Base-by-base conservation (phyloP, 2,329 filamentous ascomycete genomes). In the Trichoderma polysporum region DNA sequence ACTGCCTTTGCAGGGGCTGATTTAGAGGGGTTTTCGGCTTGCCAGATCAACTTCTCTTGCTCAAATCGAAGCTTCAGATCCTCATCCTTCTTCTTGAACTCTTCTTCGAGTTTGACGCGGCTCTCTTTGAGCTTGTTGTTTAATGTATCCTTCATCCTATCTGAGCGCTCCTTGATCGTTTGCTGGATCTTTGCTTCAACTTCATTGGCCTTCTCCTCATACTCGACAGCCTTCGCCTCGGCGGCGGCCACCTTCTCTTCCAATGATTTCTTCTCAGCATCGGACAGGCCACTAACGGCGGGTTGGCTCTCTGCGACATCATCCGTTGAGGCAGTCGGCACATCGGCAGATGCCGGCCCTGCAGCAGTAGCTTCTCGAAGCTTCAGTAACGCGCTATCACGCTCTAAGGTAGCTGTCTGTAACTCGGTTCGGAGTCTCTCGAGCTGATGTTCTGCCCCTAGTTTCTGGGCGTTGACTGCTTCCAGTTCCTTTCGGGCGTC, bases 71-170 rank as follows among this genome's bases (percentile, higher is more conserved):
- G 77, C 70, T 86, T 86, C 52, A 83, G 76, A 50, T 85, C 81
- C 45, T 81, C 81, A 27, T 83, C 80, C 72, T 86, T 86, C 68
- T 84, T 82, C 73, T 86, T 86, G 65, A 80, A 82, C 67, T 85
- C 82, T 35, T 84, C 82, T 59, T 84, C 82, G 69, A 82, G 78
- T 68, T 83, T 80, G 59, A 82, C 77, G 70, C 84, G 85, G 52
- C 88, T 85, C 71, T 92, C 92, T 66, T 83, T 86, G 17, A 97
- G 82, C 74, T 91, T 92, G 74, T 87, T 88, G 72, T 89, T 90
- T 58, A 92, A 79, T 1, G 85, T 79, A 25, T 86, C 83, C 73
- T 89, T 90, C 89, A 92, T 91, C 75, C 86, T 86, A 50, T 91
- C 87, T 1, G 88, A 88, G 52, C 89, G 85, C 61, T 84, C 81